A percentile compares a stretch with the other conserved stretches of the same genome.
Evolutionary conservation across 2,329 filamentous ascomycete genomes (phyloP).

Genomic region (Aspergillus niger): DNA sequence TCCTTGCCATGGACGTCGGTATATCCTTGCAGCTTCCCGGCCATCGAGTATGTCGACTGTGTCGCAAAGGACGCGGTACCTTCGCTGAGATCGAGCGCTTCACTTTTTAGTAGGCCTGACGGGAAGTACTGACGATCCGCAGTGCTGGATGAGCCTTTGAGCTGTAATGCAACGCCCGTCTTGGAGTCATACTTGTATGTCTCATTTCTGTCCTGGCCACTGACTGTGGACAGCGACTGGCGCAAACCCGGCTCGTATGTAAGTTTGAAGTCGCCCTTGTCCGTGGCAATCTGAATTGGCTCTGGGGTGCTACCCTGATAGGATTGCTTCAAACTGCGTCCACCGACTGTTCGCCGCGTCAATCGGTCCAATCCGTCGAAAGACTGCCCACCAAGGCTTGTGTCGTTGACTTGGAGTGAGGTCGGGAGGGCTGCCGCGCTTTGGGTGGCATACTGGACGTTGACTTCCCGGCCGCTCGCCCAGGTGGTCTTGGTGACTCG

Average conservation of each 20-base stretch:
- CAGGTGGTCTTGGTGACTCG: background rate
- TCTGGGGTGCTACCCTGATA: background rate
- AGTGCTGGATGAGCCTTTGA: no score
- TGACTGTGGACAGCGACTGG: no score
- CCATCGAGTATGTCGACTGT: conserved; percentile 9
- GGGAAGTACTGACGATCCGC: background rate
- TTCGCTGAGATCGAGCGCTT: background rate
- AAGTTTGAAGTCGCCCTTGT: no score
- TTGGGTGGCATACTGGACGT: background rate
- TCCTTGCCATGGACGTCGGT: conserved; percentile 1
- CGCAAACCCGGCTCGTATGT: no score
- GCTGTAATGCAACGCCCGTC: no score
- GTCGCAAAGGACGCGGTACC: background rate
- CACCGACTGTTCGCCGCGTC: background rate
- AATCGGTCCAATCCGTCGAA: background rate
- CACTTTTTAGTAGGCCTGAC: background rate
- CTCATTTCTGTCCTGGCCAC: no score
- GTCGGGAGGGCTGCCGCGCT: background rate
- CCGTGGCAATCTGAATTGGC: background rate
- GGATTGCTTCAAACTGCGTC: background rate
- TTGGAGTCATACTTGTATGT: no score
- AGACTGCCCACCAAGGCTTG: background rate
- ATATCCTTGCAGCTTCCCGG: conserved; percentile 8
- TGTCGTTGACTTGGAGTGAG: background rate
- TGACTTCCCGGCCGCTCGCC: background rate